Evolutionary conservation across 345 rosid genomes (phyloP).

Genomic region (Pistacia vera): DNA sequence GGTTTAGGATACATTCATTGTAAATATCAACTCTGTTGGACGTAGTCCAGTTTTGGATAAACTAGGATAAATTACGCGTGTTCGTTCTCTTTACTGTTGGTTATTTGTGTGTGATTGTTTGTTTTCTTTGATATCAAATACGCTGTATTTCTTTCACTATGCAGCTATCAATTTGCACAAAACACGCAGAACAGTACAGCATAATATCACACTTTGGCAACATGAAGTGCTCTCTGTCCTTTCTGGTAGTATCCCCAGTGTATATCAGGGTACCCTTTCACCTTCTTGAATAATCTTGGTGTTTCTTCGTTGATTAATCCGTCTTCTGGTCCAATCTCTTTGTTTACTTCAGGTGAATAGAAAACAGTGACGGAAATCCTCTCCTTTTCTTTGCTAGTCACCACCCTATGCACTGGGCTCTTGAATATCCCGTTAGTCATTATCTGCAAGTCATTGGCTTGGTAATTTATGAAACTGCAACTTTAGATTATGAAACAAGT

Average conservation of each 20-base stretch:
- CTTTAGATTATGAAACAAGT: no score
- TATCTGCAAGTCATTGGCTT: constrained; percentile 31
- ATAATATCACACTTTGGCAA: constrained; percentile 23
- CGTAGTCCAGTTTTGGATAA: no score
- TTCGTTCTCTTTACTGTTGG: no score
- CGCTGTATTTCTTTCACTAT: no score
- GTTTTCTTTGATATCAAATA: no score
- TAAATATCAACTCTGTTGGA: no score
- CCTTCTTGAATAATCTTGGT: constrained; percentile 49
- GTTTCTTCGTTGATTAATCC: constrained; percentile 36
- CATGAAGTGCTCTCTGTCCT: constrained; percentile 51
- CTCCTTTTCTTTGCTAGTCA: constrained; percentile 48
- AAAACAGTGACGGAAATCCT: constrained; percentile 51
- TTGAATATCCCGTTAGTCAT: constrained; percentile 68
- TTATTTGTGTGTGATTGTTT: no score
- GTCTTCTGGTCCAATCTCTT: constrained; percentile 39
- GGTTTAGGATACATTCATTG: no score
- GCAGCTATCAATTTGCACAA: no score
- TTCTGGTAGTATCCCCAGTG: constrained; percentile 44
- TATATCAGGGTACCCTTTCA: constrained; percentile 41
- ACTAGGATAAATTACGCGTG: no score
- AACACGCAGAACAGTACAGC: no score
- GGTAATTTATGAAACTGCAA: no score
- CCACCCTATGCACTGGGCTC: constrained; percentile 52
- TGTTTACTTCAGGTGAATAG: constrained; percentile 38